A percentile compares a stretch with the other conserved stretches of the same genome.
These are phyloP conservation scores for Hymenoscyphus repandus DNA, from an alignment of 2,329 filamentous ascomycete genomes.

Conservation along the genomic window DNA sequence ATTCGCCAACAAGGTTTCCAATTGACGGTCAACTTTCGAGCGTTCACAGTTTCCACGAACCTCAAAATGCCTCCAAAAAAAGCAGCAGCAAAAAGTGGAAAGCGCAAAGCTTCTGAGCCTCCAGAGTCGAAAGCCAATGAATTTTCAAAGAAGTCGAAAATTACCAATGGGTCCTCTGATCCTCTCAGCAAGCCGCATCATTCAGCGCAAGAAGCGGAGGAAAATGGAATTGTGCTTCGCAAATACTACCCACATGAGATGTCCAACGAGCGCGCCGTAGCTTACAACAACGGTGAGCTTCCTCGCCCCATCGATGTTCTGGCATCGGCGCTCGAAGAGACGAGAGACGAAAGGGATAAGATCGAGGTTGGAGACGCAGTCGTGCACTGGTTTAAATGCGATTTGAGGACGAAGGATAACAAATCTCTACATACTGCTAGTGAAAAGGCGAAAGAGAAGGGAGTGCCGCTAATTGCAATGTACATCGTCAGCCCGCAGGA, in stretches of 20 bases:
- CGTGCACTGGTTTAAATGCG: conserved; percentile 88
- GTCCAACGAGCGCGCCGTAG: conserved; percentile 69
- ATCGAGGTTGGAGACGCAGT: conserved; percentile 57
- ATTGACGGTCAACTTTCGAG: background rate
- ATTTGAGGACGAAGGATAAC: conserved; percentile 71
- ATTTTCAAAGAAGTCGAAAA: conserved; percentile 22
- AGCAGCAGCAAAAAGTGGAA: conserved; percentile 11
- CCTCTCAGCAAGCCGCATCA: conserved; percentile 23
- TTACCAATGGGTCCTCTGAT: conserved; percentile 15
- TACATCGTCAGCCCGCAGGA: conserved; percentile 82
- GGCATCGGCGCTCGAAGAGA: conserved; percentile 54
- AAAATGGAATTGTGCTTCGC: conserved; percentile 60
- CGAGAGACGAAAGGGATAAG: conserved; percentile 45
- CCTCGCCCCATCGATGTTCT: conserved; percentile 70
- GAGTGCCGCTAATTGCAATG: conserved; percentile 67
- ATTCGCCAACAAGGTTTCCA: background rate
- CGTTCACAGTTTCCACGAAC: conserved; percentile 6
- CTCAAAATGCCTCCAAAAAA: conserved; percentile 23
- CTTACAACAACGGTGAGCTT: conserved; percentile 66
- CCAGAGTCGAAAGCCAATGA: conserved; percentile 10
- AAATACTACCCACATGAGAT: conserved; percentile 84
- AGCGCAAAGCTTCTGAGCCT: conserved; percentile 24
- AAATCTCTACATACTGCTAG: conserved; percentile 63
- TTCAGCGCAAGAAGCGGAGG: conserved; percentile 35
- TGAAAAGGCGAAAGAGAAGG: conserved; percentile 58